phyloP scores from a whole-genome alignment of 306 rosid genomes.

The Begonia peltatifolia region DNA sequence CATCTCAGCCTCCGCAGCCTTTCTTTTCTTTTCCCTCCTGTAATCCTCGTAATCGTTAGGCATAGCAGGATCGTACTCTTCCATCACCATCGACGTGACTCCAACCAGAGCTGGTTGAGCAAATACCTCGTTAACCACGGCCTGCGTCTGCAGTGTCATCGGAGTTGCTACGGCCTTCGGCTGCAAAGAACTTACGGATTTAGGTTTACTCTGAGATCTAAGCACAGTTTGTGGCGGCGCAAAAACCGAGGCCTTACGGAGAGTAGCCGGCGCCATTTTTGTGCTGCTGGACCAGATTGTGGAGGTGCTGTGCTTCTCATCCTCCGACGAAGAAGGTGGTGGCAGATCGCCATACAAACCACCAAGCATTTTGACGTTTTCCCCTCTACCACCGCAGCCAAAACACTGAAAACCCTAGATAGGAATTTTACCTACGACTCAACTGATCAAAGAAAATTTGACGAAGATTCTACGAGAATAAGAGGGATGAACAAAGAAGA shows the following conservation, averaged over 20 bases:
- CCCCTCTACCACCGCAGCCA: neutral
- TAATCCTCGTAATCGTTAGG: slow-evolving; percentile 97
- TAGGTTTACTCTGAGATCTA: slow-evolving; percentile 47
- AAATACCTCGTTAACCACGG: slow-evolving; percentile 18
- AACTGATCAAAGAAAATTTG: too few species aligned
- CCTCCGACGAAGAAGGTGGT: slow-evolving; percentile 89
- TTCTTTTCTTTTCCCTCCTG: slow-evolving; percentile 64
- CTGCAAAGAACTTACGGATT: slow-evolving; percentile 9
- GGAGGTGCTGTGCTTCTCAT: slow-evolving; percentile 62
- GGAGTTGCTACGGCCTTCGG: slow-evolving; percentile 12
- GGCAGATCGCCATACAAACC: slow-evolving; percentile 96
- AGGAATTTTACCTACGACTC: too few species aligned
- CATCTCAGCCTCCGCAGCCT: slow-evolving; percentile 70
- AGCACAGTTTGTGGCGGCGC: slow-evolving; percentile 64
- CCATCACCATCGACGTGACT: slow-evolving; percentile 64
- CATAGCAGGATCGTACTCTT: slow-evolving; percentile 89
- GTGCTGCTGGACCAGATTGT: slow-evolving; percentile 87
- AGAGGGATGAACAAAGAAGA: too few species aligned
- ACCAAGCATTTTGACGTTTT: slow-evolving; percentile 42
- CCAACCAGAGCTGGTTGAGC: slow-evolving; percentile 68
- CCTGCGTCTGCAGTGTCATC: slow-evolving; percentile 4
- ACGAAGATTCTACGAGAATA: too few species aligned
- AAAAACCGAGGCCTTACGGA: slow-evolving; percentile 63
- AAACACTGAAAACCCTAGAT: slow-evolving; percentile 10
- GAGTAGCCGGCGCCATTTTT: slow-evolving; percentile 95